Evolutionary conservation across 164 flowering plant genomes (phyloP).

Genomic region (Piper betle): DNA sequence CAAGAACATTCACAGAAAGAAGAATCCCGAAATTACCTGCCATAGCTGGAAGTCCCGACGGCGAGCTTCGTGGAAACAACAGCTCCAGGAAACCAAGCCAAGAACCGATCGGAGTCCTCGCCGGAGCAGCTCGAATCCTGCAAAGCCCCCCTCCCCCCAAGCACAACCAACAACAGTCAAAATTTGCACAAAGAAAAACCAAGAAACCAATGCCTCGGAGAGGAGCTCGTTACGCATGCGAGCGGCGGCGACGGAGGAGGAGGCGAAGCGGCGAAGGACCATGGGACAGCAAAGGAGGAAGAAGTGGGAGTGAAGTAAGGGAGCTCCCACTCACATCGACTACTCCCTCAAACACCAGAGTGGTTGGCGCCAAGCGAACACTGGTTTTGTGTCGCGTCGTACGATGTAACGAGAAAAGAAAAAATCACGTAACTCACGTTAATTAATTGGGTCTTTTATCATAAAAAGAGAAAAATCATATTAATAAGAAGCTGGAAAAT

Average conservation of each 20-base stretch:
- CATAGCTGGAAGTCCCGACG: conserved; percentile 49
- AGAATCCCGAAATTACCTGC: conserved; percentile 30
- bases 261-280: neutral
- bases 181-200: neutral
- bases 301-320: neutral
- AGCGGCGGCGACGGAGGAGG: neutral
- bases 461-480: too few species aligned
- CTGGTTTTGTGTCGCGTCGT: too few species aligned
- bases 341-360: neutral
- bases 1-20: too few species aligned
- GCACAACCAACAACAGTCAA: neutral
- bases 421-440: too few species aligned
- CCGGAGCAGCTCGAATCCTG: conserved; percentile 16
- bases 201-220: neutral
- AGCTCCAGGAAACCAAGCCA: conserved; percentile 70
- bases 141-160: neutral
- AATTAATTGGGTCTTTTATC: too few species aligned
- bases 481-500: too few species aligned
- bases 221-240: too few species aligned
- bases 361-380: too few species aligned
- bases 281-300: neutral
- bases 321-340: neutral
- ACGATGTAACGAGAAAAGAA: too few species aligned
- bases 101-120: conserved; percentile 34
- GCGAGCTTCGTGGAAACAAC: conserved; percentile 51